Base-by-base conservation (phyloP, 352 stramenopile genomes). In the Pythium periplocum region DNA sequence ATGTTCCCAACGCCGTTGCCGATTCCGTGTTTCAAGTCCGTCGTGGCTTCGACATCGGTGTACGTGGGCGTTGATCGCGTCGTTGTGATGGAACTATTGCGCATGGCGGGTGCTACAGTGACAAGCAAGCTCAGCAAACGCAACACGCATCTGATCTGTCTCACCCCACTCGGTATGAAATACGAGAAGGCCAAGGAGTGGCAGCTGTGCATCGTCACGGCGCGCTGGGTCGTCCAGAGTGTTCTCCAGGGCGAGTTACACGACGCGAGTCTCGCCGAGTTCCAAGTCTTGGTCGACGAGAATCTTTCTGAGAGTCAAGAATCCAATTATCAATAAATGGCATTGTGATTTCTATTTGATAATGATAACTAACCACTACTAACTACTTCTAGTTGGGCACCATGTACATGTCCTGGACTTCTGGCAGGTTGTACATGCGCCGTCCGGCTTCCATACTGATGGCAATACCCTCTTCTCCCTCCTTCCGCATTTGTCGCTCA, bases 91-190 rank as follows among this genome's bases (percentile, higher is more conserved):
- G 66, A 85, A 51, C 48, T 91, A 11, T 50, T 89, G 12, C 64
- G 65, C 3, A 55, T 89, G 40, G 76, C 77, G 4, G 81, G 81
- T 4, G 81, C 81, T 26, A 54, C 60, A 0, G 68, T 86, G 6
- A 83, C 75, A 12, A 62, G 31, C 33, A 82, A 77, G 43, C 47
- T 91, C 4, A 82, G 52, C 34, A 67, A 70, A 26, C 69, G 61
- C 41, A 89, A 87, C 46, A 88, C 78, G 32, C 81, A 91, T 42
- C 47, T 91, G 26, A 61, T 91, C 40, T 91, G 81, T 38, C 53
- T 67, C 0, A 68, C 67, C 33, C 53, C 70, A 2, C 56, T 84
- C 34, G 73, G 76, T 2, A 85, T 80, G 59, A 89, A 89, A 42
- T 88, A 69, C 48, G 66, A 70, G 0, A 87, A 80, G 59, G 81